Evolutionary conservation across 176 grass and related monocot species (phyloP).

Genomic region (Rhynchospora pubera): DNA sequence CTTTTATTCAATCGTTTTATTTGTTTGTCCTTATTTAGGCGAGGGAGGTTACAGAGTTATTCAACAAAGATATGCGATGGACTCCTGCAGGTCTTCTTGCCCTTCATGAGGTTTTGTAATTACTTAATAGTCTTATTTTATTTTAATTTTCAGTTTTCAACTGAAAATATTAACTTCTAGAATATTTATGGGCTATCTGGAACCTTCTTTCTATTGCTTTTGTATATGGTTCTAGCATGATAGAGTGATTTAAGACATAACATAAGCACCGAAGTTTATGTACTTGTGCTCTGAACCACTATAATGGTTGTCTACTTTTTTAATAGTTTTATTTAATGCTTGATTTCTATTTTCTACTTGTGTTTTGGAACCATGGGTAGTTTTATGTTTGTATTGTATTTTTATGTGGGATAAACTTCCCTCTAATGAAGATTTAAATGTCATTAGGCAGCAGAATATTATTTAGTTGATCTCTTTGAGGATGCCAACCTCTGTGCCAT

Average conservation of each 20-base stretch:
- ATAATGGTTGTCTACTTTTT: not conserved
- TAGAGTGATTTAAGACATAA: not conserved
- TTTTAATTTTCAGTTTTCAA: not conserved
- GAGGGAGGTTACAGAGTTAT: slow-evolving; percentile 40
- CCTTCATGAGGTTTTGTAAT: slow-evolving; percentile 31
- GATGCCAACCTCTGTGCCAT: slow-evolving; percentile 46
- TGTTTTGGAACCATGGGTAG: not conserved
- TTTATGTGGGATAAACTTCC: not conserved
- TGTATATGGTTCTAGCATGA: not conserved
- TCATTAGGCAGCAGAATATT: slow-evolving; percentile 48
- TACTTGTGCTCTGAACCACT: not conserved
- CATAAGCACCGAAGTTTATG: not conserved
- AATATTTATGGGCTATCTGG: not conserved
- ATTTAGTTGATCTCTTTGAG: slow-evolving; percentile 43
- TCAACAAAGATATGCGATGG: slow-evolving; percentile 27
- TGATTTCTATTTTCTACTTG: not conserved
- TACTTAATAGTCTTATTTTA: not conserved
- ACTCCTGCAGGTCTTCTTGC: slow-evolving; percentile 30
- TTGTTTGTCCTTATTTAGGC: slow-evolving; percentile 36
- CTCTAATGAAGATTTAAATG: not conserved
- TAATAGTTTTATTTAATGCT: not conserved
- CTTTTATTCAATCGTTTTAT: not conserved
- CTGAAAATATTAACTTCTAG: not conserved
- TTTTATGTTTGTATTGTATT: not conserved
- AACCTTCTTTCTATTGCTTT: not conserved